Evolutionary conservation across 2,329 filamentous ascomycete genomes (phyloP).

Genomic region (Cytospora piceicola): DNA sequence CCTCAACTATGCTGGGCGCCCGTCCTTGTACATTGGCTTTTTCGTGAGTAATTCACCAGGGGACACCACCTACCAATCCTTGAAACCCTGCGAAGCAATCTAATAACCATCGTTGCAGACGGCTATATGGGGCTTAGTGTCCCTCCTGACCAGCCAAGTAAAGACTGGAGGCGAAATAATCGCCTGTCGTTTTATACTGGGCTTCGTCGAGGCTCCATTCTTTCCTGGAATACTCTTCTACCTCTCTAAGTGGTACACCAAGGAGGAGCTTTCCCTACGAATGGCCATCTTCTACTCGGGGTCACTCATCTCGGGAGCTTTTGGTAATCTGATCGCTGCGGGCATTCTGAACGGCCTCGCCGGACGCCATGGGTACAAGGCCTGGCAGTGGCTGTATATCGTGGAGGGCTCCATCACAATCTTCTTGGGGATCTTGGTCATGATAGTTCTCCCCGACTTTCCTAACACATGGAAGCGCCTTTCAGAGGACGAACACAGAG

Average conservation of each 20-base stretch:
- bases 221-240: conserved; percentile 43
- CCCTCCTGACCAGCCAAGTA: conserved; percentile 40
- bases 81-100: neutral
- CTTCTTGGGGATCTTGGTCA: conserved; percentile 22
- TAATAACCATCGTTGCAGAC: conserved; percentile 9
- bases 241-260: conserved; percentile 30
- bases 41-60: conserved; percentile 38
- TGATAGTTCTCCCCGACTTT: conserved; percentile 28
- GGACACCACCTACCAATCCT: neutral
- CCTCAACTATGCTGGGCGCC: conserved; percentile 39
- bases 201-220: conserved; percentile 46
- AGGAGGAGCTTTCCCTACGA: conserved; percentile 26
- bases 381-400: conserved; percentile 30
- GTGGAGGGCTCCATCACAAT: conserved; percentile 29
- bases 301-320: conserved; percentile 26
- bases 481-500: conserved; percentile 26
- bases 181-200: conserved; percentile 45
- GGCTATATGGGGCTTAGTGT: conserved; percentile 31
- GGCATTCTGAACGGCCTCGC: conserved; percentile 26
- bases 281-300: conserved; percentile 31
- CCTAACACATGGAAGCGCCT: conserved; percentile 28
- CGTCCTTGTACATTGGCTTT: conserved; percentile 41
- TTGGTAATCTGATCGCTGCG: conserved; percentile 28
- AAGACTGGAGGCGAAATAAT: conserved; percentile 41
- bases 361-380: conserved; percentile 18